These are phyloP conservation scores for Cercospora sp. DNA, from an alignment of 2,329 filamentous ascomycete genomes.

Conservation along the genomic window DNA sequence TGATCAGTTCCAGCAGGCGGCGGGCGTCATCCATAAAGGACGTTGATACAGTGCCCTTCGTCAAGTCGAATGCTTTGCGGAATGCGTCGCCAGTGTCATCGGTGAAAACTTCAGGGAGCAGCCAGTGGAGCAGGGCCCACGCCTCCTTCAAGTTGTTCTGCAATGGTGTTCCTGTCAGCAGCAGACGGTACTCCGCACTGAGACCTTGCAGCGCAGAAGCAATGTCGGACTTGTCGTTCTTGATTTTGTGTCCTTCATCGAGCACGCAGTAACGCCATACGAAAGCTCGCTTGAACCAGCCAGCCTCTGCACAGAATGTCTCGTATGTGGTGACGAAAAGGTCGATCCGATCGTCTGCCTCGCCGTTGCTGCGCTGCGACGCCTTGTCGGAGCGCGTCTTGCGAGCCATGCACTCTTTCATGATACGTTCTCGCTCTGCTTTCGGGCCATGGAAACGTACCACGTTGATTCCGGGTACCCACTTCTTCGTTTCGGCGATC, in stretches of 20 bases:
- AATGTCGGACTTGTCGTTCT: constrained; percentile 51
- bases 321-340: constrained; percentile 56
- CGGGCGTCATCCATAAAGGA: constrained; percentile 56
- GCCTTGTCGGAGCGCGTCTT: constrained; percentile 18
- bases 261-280: constrained; percentile 56
- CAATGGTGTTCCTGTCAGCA: constrained; percentile 58
- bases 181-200: constrained; percentile 51
- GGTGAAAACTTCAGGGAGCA: constrained; percentile 60
- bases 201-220: constrained; percentile 47
- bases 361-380: background rate
- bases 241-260: constrained; percentile 57
- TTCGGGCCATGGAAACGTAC: constrained; percentile 52
- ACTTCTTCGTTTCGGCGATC: constrained; percentile 51
- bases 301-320: constrained; percentile 47
- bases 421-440: constrained; percentile 48
- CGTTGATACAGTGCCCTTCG: constrained; percentile 55
- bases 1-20: constrained; percentile 57
- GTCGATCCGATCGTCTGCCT: constrained; percentile 46
- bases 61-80: constrained; percentile 58
- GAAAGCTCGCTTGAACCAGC: constrained; percentile 54
- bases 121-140: constrained; percentile 60
- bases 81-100: constrained; percentile 54
- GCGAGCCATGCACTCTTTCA: constrained; percentile 35
- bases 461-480: constrained; percentile 51
- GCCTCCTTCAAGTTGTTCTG: constrained; percentile 61